Conservation (phyloP, 106 monocot genomes). For the Dendrobium officinale region DNA sequence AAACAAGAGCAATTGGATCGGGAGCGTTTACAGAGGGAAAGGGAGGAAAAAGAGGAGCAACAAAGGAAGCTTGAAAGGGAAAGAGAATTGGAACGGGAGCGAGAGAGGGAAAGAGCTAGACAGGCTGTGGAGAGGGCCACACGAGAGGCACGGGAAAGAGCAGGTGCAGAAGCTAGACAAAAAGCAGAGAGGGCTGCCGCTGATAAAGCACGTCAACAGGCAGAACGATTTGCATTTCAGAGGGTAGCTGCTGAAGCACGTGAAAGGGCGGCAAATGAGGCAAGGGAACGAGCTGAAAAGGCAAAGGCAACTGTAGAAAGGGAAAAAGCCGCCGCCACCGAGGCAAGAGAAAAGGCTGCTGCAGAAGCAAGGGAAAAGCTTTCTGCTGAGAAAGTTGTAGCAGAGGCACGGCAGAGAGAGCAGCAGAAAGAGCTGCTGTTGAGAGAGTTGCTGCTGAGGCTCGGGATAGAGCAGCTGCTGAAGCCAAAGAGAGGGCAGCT, state of each 20-base stretch:
- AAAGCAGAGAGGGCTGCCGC: slow-evolving; percentile 57
- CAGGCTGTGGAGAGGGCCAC: slow-evolving; percentile 76
- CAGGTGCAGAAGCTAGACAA: slow-evolving; percentile 63
- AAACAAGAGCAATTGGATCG: slow-evolving; percentile 43
- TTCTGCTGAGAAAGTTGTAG: slow-evolving; percentile 43
- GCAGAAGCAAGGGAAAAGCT: slow-evolving; percentile 28
- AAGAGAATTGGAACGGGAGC: slow-evolving; percentile 39
- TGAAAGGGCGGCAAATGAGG: slow-evolving; percentile 50
- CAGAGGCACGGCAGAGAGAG: slow-evolving; percentile 59
- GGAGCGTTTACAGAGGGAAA: slow-evolving; percentile 52
- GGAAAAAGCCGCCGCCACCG: slow-evolving; percentile 27
- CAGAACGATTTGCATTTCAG: slow-evolving; percentile 61
- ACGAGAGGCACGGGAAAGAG: slow-evolving; percentile 89
- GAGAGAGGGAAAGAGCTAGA: slow-evolving; percentile 54
- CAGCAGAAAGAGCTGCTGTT: slow-evolving; percentile 50
- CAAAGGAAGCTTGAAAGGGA: slow-evolving; percentile 52
- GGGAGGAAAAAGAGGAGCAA: slow-evolving; percentile 66
- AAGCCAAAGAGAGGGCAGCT: slow-evolving; percentile 31
- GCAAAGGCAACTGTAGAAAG: slow-evolving; percentile 37
- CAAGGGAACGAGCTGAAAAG: slow-evolving; percentile 33
- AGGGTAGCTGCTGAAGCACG: slow-evolving; percentile 61
- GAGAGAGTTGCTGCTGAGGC: slow-evolving; percentile 59
- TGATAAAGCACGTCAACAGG: slow-evolving; percentile 46
- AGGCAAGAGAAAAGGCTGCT: slow-evolving; percentile 25
- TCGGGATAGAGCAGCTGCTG: slow-evolving; percentile 53